A percentile compares a stretch with the other conserved stretches of the same genome.
Conservation (phyloP, 768 basidiomycete species). For the Omphalotus guepiniiformis region DNA sequence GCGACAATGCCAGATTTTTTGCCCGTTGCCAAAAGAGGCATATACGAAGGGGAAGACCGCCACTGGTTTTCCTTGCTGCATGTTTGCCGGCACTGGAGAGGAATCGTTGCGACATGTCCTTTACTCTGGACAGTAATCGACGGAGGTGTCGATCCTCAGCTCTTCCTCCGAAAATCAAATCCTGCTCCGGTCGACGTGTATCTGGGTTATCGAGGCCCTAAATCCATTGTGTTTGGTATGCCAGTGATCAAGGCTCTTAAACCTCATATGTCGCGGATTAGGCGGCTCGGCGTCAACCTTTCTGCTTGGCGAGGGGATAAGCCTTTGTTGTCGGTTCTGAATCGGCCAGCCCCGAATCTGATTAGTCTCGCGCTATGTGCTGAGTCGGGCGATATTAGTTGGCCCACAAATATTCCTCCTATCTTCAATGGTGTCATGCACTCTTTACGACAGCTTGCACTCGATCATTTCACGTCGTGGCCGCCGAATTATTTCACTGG, state of each 20-base stretch:
- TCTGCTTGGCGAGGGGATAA: not conserved
- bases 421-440: slow-evolving; percentile 10
- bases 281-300: slow-evolving; percentile 4
- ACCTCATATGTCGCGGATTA: slow-evolving; percentile 4
- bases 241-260: not conserved
- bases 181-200: slow-evolving; percentile 6
- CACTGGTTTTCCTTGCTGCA: slow-evolving; percentile 10
- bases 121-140: slow-evolving; percentile 9
- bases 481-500: slow-evolving; percentile 7
- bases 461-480: slow-evolving; percentile 12
- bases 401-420: slow-evolving; percentile 4
- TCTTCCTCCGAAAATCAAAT: slow-evolving; percentile 6
- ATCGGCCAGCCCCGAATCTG: slow-evolving; percentile 7
- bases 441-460: slow-evolving; percentile 3
- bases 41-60: not conserved
- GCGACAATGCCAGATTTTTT: slow-evolving; percentile 8
- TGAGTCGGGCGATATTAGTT: not conserved
- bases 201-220: not conserved
- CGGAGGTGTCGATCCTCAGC: slow-evolving; percentile 3
- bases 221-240: not conserved
- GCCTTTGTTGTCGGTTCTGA: slow-evolving; percentile 1
- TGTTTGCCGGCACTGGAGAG: slow-evolving; percentile 12
- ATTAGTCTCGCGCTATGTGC: slow-evolving; percentile 7
- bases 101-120: slow-evolving; percentile 7
- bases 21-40: not conserved